Evolutionary conservation across 108 stramenopile species (phyloP), one percentile per base, ranked within the genome.

Genomic region (Skeletonema potamos): DNA sequence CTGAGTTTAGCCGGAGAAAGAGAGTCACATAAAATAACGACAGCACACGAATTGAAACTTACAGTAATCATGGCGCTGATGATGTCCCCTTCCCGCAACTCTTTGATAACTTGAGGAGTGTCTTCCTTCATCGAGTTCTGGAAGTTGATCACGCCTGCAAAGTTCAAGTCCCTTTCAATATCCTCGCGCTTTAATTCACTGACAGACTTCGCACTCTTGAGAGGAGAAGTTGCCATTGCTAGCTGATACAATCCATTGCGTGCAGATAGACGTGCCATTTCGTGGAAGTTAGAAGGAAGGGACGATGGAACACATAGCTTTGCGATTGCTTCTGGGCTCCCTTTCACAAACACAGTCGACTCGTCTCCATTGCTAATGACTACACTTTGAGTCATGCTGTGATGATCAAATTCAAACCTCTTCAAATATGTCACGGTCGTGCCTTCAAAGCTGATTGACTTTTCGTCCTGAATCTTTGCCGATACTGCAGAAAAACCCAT

Each of bases 371-470:
- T 32, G 22, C 77, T 54, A 22, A 88, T 77, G 36, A 91, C 79
- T 5, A 88, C 87, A 67, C 85, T 86, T 46, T 88, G 87, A 17
- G 86, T 87, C 82, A 86, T 85, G 27, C 76, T 70, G 54, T 83
- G 72, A 72, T 85, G 82, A 54, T 88, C 85, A 70, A 91, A 88
- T 29, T 85, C 87, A 68, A 83, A 86, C 17, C 71, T 70, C 56
- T 87, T 87, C 34, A 87, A 32, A 37, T 86, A 74, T 24, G 39
- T 32, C 39, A 84, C 62, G 7, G 70, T 44, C 5, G 74, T 44
- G 18, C 76, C 84, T 27, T 70, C 72, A 26, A 62, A 63, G 24
- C 51, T 66, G 17, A 76, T 29, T 29, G 70, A 65, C 12, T 77
- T 58, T 13, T 83, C 77, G 33, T 64, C 70, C 18, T 58, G 29